Conservation (phyloP, 768 basidiomycete genomes). For the Trametes meyenii region DNA sequence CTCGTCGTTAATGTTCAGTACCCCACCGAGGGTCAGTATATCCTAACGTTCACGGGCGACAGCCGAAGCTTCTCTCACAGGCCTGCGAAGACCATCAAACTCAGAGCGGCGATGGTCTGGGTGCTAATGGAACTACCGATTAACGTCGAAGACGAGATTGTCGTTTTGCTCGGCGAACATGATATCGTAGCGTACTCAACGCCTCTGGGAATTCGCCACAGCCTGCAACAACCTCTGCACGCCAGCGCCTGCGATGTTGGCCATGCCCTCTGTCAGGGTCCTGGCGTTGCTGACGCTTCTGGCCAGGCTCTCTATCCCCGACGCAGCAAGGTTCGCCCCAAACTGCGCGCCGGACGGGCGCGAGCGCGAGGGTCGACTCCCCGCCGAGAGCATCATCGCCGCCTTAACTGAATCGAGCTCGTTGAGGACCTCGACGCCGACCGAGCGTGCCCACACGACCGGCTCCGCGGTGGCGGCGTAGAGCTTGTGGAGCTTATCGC, state of each 20-base stretch:
- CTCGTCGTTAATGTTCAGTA: conserved; percentile 2
- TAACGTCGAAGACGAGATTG: too few species aligned
- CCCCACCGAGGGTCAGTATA: background rate
- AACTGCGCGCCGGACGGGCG: conserved; percentile 16
- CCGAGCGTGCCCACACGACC: conserved; percentile 84
- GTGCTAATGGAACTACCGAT: too few species aligned
- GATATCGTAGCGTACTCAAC: background rate
- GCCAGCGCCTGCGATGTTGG: conserved; percentile 20
- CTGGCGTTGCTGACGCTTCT: conserved; percentile 40
- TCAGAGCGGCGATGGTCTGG: too few species aligned
- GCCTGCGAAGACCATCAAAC: background rate
- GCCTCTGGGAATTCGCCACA: conserved; percentile 6
- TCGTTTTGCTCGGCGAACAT: background rate
- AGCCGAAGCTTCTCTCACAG: background rate
- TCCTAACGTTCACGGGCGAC: background rate
- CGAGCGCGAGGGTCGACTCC: conserved; percentile 36
- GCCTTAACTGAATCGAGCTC: conserved; percentile 84
- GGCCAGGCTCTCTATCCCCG: conserved; percentile 47
- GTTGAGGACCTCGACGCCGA: conserved; percentile 89
- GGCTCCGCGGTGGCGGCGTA: conserved; percentile 70
- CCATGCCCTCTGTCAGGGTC: conserved; percentile 30
- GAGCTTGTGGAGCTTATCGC: conserved; percentile 90
- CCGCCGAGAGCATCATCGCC: conserved; percentile 82
- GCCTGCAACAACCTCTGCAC: conserved; percentile 24
- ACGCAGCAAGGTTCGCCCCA: conserved; percentile 37